A percentile compares a stretch with the other conserved stretches of the same genome.
These are phyloP conservation scores for Adenanthera pavonina DNA, from an alignment of 306 rosid species.

Conservation along the genomic window DNA sequence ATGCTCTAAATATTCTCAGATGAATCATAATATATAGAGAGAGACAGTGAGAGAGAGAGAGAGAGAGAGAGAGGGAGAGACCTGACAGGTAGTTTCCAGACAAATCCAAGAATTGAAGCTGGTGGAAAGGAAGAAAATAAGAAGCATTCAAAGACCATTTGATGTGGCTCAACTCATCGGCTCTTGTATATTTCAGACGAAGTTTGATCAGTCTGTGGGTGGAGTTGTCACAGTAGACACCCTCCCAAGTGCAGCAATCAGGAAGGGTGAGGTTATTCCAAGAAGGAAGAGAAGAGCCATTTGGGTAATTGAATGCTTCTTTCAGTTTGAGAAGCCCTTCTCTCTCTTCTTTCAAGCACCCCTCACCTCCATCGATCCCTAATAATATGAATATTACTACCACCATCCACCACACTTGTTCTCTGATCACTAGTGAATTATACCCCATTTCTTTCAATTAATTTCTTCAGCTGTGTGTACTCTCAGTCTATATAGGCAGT, in stretches of 20 bases:
- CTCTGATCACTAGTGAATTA: neutral
- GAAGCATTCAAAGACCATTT: constrained; percentile 26
- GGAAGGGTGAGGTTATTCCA: neutral
- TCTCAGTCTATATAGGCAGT: no score
- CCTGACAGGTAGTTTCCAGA: constrained; percentile 1
- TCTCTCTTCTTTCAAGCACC: constrained; percentile 13
- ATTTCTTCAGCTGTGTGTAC: neutral
- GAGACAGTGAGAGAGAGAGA: no score
- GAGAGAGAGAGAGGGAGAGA: neutral
- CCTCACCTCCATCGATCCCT: neutral
- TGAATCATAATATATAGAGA: no score
- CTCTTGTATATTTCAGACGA: neutral
- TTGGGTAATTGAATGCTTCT: constrained; percentile 27
- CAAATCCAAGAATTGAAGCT: neutral
- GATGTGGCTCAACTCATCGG: neutral
- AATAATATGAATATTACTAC: neutral
- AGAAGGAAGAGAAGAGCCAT: constrained; percentile 14
- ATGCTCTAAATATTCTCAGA: no score
- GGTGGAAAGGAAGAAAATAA: neutral
- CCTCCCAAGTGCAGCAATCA: constrained; percentile 24
- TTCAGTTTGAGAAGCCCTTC: constrained; percentile 17
- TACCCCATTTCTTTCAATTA: neutral
- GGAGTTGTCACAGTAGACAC: neutral
- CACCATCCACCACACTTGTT: neutral
- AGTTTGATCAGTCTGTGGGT: neutral